Conservation (phyloP, 495 filamentous ascomycete genomes). For the Penicillium maclennaniae region DNA sequence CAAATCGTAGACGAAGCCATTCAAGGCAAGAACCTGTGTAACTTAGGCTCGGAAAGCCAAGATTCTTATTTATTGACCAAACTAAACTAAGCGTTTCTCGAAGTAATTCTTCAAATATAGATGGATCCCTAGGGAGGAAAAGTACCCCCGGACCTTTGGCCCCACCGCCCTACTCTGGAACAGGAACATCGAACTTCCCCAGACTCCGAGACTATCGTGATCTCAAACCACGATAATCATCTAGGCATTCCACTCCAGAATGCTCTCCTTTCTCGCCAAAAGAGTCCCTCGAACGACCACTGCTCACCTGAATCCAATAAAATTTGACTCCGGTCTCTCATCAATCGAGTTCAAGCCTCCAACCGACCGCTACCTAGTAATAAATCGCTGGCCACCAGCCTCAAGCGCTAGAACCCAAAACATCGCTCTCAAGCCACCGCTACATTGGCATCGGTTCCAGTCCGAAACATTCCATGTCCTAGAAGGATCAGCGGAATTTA, state of each 20-base stretch:
- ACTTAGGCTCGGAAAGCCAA: too few relatives aligned
- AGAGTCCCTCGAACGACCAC: conserved; percentile 4
- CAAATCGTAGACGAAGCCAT: too few relatives aligned
- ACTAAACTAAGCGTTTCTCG: too few relatives aligned
- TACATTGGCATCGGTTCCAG: conserved; percentile 14
- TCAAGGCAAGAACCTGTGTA: too few relatives aligned
- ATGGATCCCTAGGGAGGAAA: too few relatives aligned
- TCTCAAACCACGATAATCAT: too few relatives aligned
- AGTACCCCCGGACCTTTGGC: too few relatives aligned
- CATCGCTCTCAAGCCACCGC: conserved; percentile 9
- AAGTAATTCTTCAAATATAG: too few relatives aligned
- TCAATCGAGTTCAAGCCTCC: conserved; percentile 11
- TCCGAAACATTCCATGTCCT: conserved; percentile 13
- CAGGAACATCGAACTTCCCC: too few relatives aligned
- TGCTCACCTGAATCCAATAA: conserved; percentile 1
- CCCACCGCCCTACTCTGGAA: too few relatives aligned
- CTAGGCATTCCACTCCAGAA: not conserved
- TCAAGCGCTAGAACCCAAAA: conserved; percentile 5
- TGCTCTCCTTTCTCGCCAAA: conserved; percentile 11
- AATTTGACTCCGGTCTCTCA: conserved; percentile 12
- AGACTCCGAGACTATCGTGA: too few relatives aligned
- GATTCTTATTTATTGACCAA: too few relatives aligned
- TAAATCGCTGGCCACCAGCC: conserved; percentile 15
- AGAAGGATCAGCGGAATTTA: conserved; percentile 6
- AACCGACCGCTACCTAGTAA: conserved; percentile 11